Percentiles rank a stretch among this genome's conserved stretches.
These are phyloP conservation scores for Aspergillus thermomutatus DNA, from an alignment of 2,329 filamentous ascomycete genomes.

Conservation along the genomic window DNA sequence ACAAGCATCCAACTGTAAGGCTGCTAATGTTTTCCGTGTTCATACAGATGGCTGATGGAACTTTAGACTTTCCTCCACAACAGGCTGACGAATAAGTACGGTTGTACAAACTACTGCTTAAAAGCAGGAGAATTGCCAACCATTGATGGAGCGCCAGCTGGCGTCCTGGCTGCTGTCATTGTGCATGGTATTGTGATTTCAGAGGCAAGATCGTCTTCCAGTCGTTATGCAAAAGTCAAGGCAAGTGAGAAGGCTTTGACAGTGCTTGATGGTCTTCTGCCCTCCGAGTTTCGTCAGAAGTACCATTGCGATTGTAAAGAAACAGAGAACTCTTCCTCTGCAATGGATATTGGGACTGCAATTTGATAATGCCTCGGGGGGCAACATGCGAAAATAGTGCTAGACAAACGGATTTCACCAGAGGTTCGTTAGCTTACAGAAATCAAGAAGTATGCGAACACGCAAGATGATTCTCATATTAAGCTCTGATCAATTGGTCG, in stretches of 20 bases:
- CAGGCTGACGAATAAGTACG: slow-evolving; percentile 61
- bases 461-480: not conserved
- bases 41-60: slow-evolving; percentile 2
- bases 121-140: slow-evolving; percentile 45
- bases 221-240: slow-evolving; percentile 68
- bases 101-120: slow-evolving; percentile 58
- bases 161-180: slow-evolving; percentile 68
- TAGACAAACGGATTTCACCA: not conserved
- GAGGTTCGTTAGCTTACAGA: not conserved
- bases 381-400: not conserved
- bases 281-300: slow-evolving; percentile 56
- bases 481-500: not conserved
- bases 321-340: slow-evolving; percentile 5
- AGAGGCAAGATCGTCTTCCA: slow-evolving; percentile 59
- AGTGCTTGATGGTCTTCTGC: slow-evolving; percentile 47
- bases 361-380: slow-evolving; percentile 17
- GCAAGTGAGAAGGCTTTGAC: slow-evolving; percentile 41
- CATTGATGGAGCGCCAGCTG: slow-evolving; percentile 44
- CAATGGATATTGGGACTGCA: slow-evolving; percentile 26
- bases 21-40: not conserved
- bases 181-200: slow-evolving; percentile 70
- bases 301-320: slow-evolving; percentile 63
- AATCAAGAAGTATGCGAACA: not conserved
- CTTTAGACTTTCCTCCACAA: slow-evolving; percentile 62
- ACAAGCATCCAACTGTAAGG: slow-evolving; percentile 70